Conservation (phyloP, 371 early-diverging fungal genomes). For the Circinella minor region DNA sequence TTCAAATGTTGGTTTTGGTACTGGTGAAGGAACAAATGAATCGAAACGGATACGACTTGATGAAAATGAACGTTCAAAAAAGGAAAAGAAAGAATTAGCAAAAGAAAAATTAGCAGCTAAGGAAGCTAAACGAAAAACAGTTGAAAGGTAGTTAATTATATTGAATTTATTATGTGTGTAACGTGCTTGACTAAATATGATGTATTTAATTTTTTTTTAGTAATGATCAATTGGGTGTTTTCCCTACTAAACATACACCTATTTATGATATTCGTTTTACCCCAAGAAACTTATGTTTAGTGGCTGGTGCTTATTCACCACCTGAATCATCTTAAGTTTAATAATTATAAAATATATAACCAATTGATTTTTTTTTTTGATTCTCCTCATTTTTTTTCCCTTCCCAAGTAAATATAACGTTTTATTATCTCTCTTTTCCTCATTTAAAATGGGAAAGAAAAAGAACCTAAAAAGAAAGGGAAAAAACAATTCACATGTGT, state of each 20-base stretch:
- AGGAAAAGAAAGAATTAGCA: slow-evolving; percentile 32
- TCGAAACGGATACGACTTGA: slow-evolving; percentile 41
- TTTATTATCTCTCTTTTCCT: too few species aligned
- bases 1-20: slow-evolving; percentile 8
- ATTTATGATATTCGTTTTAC: slow-evolving; percentile 90
- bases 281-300: slow-evolving; percentile 84
- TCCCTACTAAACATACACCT: slow-evolving; percentile 95
- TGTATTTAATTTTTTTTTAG: slow-evolving; percentile 18
- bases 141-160: slow-evolving; percentile 41
- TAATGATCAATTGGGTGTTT: slow-evolving; percentile 76
- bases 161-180: neutral
- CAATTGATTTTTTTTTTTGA: too few species aligned
- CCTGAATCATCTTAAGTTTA: slow-evolving; percentile 9
- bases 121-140: slow-evolving; percentile 32
- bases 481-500: too few species aligned
- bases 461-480: too few species aligned
- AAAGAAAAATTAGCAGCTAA: slow-evolving; percentile 26
- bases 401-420: too few species aligned
- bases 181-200: neutral
- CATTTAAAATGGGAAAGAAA: too few species aligned
- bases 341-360: neutral
- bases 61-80: slow-evolving; percentile 28
- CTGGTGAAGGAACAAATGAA: slow-evolving; percentile 18
- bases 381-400: too few species aligned
- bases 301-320: slow-evolving; percentile 64